Percentiles rank a stretch among this genome's conserved stretches.
These are phyloP conservation scores for Ceratobasidium theobromae DNA, from an alignment of 1,284 basidiomycete species.

Conservation along the genomic window DNA sequence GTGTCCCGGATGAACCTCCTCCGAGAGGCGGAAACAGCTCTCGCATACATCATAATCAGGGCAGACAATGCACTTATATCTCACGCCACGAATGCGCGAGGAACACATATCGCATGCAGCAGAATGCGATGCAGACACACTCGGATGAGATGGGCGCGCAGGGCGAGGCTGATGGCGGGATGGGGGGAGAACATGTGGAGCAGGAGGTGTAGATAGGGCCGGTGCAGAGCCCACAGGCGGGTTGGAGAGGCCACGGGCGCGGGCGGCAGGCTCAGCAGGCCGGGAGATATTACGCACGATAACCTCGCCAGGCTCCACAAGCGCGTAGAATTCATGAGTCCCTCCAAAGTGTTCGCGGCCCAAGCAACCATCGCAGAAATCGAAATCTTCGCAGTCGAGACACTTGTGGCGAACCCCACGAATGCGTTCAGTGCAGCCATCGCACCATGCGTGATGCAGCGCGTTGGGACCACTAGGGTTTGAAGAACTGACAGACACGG, in stretches of 20 bases:
- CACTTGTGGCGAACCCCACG: slow-evolving; percentile 72
- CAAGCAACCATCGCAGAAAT: slow-evolving; percentile 65
- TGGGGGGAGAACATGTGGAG: background rate
- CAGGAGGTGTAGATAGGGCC: background rate
- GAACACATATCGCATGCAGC: slow-evolving; percentile 76
- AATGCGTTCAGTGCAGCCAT: slow-evolving; percentile 57
- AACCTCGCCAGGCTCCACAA: slow-evolving; percentile 62
- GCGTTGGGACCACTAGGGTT: slow-evolving; percentile 14
- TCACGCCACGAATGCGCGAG: slow-evolving; percentile 63
- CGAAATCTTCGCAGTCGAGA: slow-evolving; percentile 72
- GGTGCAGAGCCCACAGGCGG: background rate
- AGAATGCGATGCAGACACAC: slow-evolving; percentile 50
- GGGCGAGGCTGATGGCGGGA: slow-evolving; percentile 1
- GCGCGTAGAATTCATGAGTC: slow-evolving; percentile 62
- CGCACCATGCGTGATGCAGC: slow-evolving; percentile 53
- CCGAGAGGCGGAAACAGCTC: slow-evolving; percentile 63
- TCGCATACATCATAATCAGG: slow-evolving; percentile 72
- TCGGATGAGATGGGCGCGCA: background rate
- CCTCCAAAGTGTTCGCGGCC: slow-evolving; percentile 53
- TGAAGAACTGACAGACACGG: slow-evolving; percentile 1
- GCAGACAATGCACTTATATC: slow-evolving; percentile 49
- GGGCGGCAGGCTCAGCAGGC: background rate
- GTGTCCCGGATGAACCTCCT: slow-evolving; percentile 75
- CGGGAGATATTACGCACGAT: slow-evolving; percentile 61
- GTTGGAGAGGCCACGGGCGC: slow-evolving; percentile 25